phyloP scores from a whole-genome alignment of 1,284 basidiomycete species.

The Coniophora puteana region DNA sequence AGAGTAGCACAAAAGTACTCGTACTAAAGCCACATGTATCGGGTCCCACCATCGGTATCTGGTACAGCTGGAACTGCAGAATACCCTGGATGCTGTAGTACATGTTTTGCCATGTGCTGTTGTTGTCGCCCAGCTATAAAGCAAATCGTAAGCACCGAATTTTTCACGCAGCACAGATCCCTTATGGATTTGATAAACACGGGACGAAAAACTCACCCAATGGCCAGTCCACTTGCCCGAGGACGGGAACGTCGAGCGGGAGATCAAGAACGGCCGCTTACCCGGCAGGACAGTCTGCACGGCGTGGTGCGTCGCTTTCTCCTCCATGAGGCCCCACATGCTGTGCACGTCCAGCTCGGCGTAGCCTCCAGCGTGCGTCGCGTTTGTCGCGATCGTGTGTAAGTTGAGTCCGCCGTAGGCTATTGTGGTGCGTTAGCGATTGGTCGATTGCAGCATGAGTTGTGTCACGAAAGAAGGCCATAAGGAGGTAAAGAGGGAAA shows the following conservation, averaged over 20 bases:
- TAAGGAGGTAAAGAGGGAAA: too few relatives aligned
- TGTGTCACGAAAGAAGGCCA: too few relatives aligned
- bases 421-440: too few relatives aligned
- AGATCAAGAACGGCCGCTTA: constrained; percentile 41
- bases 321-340: constrained; percentile 39
- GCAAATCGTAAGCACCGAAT: too few relatives aligned
- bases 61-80: constrained; percentile 74
- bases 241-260: constrained; percentile 50
- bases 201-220: constrained; percentile 37
- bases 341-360: constrained; percentile 39
- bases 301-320: constrained; percentile 32
- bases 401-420: constrained; percentile 23
- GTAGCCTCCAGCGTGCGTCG: constrained; percentile 35
- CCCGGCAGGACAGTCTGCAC: constrained; percentile 28
- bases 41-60: constrained; percentile 75
- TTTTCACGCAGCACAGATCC: too few relatives aligned
- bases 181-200: not conserved
- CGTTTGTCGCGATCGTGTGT: constrained; percentile 33
- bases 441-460: too few relatives aligned
- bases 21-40: constrained; percentile 67
- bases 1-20: constrained; percentile 15
- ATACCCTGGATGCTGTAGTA: constrained; percentile 59
- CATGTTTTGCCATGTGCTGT: constrained; percentile 62
- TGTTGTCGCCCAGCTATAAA: constrained; percentile 79
- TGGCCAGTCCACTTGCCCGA: constrained; percentile 63